Conservation (phyloP, 257 asterid genomes). For the Nicotiana sylvestris region DNA sequence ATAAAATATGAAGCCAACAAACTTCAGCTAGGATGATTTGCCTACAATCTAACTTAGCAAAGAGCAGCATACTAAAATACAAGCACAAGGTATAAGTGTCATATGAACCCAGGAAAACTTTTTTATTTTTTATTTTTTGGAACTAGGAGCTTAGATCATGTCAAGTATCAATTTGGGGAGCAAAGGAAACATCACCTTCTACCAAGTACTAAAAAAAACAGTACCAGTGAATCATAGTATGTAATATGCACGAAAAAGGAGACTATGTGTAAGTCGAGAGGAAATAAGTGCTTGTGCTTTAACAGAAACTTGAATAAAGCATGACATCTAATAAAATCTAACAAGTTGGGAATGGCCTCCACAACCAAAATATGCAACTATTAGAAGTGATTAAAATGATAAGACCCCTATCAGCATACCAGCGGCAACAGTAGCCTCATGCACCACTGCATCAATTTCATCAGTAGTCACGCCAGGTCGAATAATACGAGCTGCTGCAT, state of each 20-base stretch:
- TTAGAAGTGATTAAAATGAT: background rate
- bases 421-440: constrained; percentile 86
- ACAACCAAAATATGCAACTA: background rate
- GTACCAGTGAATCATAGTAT: background rate
- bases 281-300: background rate
- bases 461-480: constrained; percentile 96
- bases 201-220: background rate
- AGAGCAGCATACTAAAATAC: background rate
- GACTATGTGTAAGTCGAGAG: background rate
- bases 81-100: background rate
- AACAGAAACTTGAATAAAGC: background rate
- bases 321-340: background rate
- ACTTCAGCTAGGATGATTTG: background rate
- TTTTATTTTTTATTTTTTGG: background rate
- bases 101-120: background rate
- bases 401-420: constrained; percentile 36
- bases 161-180: background rate
- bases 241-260: background rate
- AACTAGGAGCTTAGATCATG: background rate
- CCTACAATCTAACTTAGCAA: background rate
- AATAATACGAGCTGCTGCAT: constrained; percentile 91
- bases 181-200: background rate
- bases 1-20: background rate
- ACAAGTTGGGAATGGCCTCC: background rate
- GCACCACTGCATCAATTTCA: constrained; percentile 96